Conservation (phyloP, 257 asterid species). For the Echium plantagineum region DNA sequence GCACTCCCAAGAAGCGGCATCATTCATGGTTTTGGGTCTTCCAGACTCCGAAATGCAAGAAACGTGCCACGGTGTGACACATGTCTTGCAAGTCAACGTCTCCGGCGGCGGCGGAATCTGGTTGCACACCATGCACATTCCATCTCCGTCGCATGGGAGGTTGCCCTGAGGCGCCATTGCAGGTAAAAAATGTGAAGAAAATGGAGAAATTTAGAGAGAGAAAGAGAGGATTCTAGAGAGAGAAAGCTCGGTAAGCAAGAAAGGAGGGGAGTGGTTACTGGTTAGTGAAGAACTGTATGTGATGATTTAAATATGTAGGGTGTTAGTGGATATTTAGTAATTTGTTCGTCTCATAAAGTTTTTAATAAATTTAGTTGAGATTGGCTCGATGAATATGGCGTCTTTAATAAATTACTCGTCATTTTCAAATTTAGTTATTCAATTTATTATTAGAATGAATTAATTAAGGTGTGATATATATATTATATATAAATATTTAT, state of each 20-base stretch:
- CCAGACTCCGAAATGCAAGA: conserved; percentile 43
- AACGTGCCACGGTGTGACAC: conserved; percentile 80
- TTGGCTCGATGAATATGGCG: no score
- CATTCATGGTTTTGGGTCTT: conserved; percentile 34
- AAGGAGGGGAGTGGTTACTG: no score
- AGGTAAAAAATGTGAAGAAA: neutral
- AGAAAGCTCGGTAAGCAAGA: neutral
- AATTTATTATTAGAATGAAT: no score
- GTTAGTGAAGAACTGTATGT: no score
- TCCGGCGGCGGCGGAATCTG: conserved; percentile 34
- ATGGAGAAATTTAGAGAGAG: neutral
- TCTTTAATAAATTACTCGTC: no score
- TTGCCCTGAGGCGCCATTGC: conserved; percentile 60
- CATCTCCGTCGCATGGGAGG: conserved; percentile 87
- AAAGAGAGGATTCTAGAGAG: neutral
- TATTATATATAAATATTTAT: no score
- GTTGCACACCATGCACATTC: conserved; percentile 75
- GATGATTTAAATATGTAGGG: no score
- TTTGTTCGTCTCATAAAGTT: no score
- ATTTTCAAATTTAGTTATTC: no score
- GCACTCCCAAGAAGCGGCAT: conserved; percentile 55
- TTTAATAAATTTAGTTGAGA: no score
- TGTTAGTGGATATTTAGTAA: no score
- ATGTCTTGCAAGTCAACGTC: conserved; percentile 54
- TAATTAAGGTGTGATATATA: no score